Evolutionary conservation across 306 rosid genomes (phyloP).

Genomic region (Trichosanthes truncata): DNA sequence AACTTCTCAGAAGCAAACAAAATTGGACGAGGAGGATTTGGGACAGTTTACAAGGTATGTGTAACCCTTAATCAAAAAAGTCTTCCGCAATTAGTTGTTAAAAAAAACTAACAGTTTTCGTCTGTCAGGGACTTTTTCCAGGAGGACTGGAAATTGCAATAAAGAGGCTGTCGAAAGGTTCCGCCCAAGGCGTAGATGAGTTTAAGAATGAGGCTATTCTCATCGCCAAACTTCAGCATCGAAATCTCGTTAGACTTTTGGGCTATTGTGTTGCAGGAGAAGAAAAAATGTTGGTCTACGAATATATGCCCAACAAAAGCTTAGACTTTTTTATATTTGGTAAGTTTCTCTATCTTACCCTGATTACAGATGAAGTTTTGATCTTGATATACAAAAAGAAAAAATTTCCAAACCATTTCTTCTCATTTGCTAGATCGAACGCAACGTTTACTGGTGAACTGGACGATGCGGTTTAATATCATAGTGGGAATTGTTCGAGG

Average conservation of each 20-base stretch:
- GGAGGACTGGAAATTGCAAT: conserved; percentile 29
- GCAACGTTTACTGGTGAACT: conserved; percentile 13
- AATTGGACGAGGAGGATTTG: conserved; percentile 53
- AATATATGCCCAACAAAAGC: conserved; percentile 40
- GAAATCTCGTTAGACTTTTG: conserved; percentile 34
- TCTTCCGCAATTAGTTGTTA: too few relatives aligned
- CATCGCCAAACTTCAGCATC: conserved; percentile 41
- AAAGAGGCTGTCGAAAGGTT: conserved; percentile 38
- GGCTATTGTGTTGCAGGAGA: conserved; percentile 31
- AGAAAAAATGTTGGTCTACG: conserved; percentile 41
- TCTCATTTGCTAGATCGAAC: conserved; percentile 16
- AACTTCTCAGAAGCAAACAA: conserved; percentile 38
- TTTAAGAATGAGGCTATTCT: conserved; percentile 34
- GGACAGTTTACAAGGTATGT: conserved; percentile 46
- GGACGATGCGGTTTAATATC: conserved; percentile 32
- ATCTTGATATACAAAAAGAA: not conserved
- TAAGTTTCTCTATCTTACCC: not conserved
- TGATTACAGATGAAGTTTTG: not conserved
- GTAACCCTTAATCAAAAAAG: too few relatives aligned
- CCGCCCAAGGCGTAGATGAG: conserved; percentile 36
- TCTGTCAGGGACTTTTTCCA: conserved; percentile 23
- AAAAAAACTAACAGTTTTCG: not conserved
- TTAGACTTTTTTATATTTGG: conserved; percentile 41
- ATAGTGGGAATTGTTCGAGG: conserved; percentile 22
- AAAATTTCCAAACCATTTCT: not conserved